Base-by-base conservation (phyloP, 2,329 filamentous ascomycete genomes). In the Tolypocladium capitatum region DNA sequence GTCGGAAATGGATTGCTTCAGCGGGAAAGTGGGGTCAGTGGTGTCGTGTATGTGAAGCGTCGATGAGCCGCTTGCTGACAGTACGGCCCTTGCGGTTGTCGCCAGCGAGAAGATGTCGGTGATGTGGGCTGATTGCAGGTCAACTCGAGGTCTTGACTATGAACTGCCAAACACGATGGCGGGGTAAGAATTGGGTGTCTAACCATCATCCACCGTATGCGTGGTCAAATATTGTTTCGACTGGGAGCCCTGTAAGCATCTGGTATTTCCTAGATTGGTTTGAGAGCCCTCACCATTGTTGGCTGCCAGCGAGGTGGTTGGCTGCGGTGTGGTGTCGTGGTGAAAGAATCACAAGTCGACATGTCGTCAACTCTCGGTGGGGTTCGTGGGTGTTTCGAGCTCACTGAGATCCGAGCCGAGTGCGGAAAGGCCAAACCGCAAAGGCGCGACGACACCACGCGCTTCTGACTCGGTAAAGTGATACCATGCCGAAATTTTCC, bases 201-300 rank as follows among this genome's bases (percentile, higher is more conserved):
- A 64, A 87, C 87, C 89, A 72, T 89, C 79, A 63, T 94, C 86
- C 64, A 95, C 80, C 40, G 89, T 91, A 66, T 95, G 87, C 56
- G 85, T 84, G 60, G 91, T 94, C 53, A 98, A 78, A 65, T 96
- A 98, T 83, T 97, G 92, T 72, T 97, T 97, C 48, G 92, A 98
- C 92, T 96, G 51, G 18, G 9, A 42, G 9, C 3, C 13, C 13
- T 13, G 43, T 53, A 21, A 52, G 46, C 46, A 21, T 47, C 18
- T 31, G 16, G 5, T 18, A 2, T n/a, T 13, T 5, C 16, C 10
- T 6, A 30, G n/a, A 24, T 42, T 24, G 27, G 5, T 42, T 30
- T 16, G 31, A 24, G 20, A 21, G n/a, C 24, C 24, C 45, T 35
- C 7, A 43, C 46, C 46, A 47, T 47, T n/a, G 46, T 20, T 32